Evolutionary conservation across 2,329 filamentous ascomycete species (phyloP).

Genomic region (Penicillium carneum): DNA sequence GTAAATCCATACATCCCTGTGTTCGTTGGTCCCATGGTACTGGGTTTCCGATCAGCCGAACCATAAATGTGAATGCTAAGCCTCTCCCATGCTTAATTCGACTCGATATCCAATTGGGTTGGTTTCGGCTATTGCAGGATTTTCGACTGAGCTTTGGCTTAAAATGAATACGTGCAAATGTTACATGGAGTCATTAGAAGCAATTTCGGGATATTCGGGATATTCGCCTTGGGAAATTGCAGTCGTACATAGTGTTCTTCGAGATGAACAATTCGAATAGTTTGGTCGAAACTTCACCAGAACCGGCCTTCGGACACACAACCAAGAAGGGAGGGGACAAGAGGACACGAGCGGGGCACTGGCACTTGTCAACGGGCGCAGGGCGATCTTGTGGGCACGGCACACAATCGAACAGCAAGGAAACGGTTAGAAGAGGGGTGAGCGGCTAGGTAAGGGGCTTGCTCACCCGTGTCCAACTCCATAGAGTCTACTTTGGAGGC

Average conservation of each 20-base stretch:
- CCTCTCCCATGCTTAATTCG: constrained; percentile 13
- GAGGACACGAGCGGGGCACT: background rate
- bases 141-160: background rate
- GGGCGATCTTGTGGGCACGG: background rate
- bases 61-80: constrained; percentile 13
- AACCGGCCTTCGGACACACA: background rate
- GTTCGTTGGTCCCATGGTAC: constrained; percentile 10
- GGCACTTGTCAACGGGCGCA: background rate
- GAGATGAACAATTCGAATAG: background rate
- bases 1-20: background rate
- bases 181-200: background rate
- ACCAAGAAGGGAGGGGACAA: background rate
- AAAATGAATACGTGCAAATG: background rate
- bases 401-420: background rate
- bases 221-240: background rate
- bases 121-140: background rate
- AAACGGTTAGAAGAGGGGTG: background rate
- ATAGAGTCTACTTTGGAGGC: background rate
- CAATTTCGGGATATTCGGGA: background rate
- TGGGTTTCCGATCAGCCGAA: constrained; percentile 17
- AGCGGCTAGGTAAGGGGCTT: background rate
- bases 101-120: background rate
- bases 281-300: background rate
- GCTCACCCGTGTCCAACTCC: background rate
- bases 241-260: background rate